These are phyloP conservation scores for Moniliophthora roreri DNA, from an alignment of 1,284 basidiomycete species.

Conservation along the genomic window DNA sequence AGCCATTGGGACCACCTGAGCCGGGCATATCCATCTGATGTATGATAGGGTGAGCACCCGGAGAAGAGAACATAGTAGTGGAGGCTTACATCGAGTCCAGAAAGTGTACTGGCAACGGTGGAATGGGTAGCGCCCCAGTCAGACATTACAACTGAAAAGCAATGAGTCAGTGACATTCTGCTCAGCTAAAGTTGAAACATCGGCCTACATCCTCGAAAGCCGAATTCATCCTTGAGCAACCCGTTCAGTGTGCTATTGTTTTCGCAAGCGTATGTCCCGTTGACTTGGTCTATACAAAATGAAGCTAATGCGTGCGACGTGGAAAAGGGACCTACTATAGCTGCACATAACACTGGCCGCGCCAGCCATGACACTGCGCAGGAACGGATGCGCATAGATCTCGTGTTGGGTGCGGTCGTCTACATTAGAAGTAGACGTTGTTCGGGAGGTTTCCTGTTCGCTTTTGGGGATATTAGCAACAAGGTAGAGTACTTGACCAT, in stretches of 20 bases:
- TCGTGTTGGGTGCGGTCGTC: slow-evolving; percentile 20
- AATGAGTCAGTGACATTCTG: background rate
- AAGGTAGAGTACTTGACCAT: slow-evolving; percentile 33
- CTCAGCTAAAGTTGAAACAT: background rate
- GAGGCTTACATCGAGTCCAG: slow-evolving; percentile 17
- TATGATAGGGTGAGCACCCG: background rate
- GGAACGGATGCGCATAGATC: slow-evolving; percentile 19
- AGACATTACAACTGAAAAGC: slow-evolving; percentile 10
- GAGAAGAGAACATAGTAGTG: background rate
- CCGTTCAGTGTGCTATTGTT: slow-evolving; percentile 75
- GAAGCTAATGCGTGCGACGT: background rate
- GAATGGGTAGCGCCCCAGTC: slow-evolving; percentile 22
- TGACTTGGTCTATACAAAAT: slow-evolving; percentile 51
- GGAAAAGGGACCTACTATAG: slow-evolving; percentile 42
- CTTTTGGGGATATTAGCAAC: slow-evolving; percentile 2
- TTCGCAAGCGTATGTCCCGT: slow-evolving; percentile 80
- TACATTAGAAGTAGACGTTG: slow-evolving; percentile 12
- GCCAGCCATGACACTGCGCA: slow-evolving; percentile 45
- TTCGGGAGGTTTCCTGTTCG: slow-evolving; percentile 16
- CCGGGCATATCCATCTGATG: slow-evolving; percentile 14
- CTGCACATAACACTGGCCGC: slow-evolving; percentile 80
- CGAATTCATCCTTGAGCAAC: slow-evolving; percentile 77
- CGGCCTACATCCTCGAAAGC: slow-evolving; percentile 71
- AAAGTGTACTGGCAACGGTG: slow-evolving; percentile 12
- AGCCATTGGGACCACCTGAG: slow-evolving; percentile 18